Percentiles rank a stretch among this genome's conserved stretches.
phyloP scores from a whole-genome alignment of 768 basidiomycete species.

The Mycena polygramma region DNA sequence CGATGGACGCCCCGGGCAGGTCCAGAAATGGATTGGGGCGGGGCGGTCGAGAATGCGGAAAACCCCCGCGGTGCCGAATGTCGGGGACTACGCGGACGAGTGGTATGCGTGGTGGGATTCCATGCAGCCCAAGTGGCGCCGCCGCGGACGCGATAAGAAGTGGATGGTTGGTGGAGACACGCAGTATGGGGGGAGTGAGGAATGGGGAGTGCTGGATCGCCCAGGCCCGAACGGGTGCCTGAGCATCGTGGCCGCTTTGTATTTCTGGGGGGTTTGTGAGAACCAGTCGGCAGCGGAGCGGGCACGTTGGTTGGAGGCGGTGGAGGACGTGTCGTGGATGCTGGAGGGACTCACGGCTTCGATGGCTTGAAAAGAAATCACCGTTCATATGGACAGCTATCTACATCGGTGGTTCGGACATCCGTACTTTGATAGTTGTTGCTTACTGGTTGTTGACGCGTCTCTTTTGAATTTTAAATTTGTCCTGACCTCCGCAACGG shows the following conservation, averaged over 20 bases:
- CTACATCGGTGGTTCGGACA: too few relatives aligned
- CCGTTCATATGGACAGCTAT: too few relatives aligned
- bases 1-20: not conserved
- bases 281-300: not conserved
- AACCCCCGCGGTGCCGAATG: not conserved
- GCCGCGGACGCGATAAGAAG: not conserved
- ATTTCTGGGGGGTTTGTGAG: not conserved
- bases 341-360: not conserved
- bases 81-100: not conserved
- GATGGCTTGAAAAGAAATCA: too few relatives aligned
- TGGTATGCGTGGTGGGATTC: slow-evolving; percentile 10
- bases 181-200: not conserved
- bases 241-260: not conserved
- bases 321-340: not conserved
- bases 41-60: not conserved
- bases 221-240: slow-evolving; percentile 2
- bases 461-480: too few relatives aligned
- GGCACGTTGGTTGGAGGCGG: not conserved
- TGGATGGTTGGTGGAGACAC: not conserved
- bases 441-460: too few relatives aligned
- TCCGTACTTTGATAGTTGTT: too few relatives aligned
- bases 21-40: not conserved
- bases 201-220: not conserved
- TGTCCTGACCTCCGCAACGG: too few relatives aligned
- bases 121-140: slow-evolving; percentile 2